Percentiles rank a stretch among this genome's conserved stretches.
Conservation (phyloP, 2,329 filamentous ascomycete species). For the Dothidotthia symphoricarpi region DNA sequence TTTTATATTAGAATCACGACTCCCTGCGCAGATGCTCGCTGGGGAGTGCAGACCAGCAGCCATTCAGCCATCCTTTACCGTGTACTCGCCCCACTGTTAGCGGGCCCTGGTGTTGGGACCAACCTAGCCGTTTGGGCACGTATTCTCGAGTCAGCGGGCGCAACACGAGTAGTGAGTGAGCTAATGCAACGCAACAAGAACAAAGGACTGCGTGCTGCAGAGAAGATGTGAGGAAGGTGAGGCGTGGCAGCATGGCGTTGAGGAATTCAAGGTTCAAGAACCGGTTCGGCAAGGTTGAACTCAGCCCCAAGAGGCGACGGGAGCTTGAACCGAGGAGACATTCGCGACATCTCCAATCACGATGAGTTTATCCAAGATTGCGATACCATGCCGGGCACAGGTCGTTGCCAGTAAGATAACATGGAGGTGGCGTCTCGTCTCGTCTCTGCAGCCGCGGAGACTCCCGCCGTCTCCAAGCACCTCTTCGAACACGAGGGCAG, state of each 20-base stretch:
- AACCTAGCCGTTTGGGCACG: slow-evolving; percentile 23
- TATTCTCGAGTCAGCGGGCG: slow-evolving; percentile 22
- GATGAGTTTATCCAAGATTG: slow-evolving; percentile 12
- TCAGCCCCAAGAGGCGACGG: no score
- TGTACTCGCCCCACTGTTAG: slow-evolving; percentile 40
- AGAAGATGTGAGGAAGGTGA: slow-evolving; percentile 4
- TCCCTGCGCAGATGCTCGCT: slow-evolving; percentile 4
- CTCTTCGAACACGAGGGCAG: no score
- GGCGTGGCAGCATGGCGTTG: slow-evolving; percentile 11
- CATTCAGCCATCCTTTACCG: slow-evolving; percentile 36
- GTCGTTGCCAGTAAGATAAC: no score
- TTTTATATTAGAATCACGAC: slow-evolving; percentile 13
- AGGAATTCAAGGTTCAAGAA: slow-evolving; percentile 4
- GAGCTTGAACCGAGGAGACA: slow-evolving; percentile 23
- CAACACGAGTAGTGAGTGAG: slow-evolving; percentile 8
- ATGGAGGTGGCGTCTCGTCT: slow-evolving; percentile 22
- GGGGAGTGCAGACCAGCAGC: slow-evolving; percentile 34
- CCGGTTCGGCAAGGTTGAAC: slow-evolving; percentile 12
- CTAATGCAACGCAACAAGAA: slow-evolving; percentile 11
- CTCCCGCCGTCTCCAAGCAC: slow-evolving; percentile 14
- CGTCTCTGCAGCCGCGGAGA: slow-evolving; percentile 22
- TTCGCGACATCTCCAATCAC: slow-evolving; percentile 31
- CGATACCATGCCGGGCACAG: no score
- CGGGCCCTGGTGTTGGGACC: slow-evolving; percentile 6
- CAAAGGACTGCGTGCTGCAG: slow-evolving; percentile 6